Evolutionary conservation across 2,329 filamentous ascomycete species (phyloP), one percentile per base, ranked within the genome.

Genomic region (Colletotrichum spinosum): DNA sequence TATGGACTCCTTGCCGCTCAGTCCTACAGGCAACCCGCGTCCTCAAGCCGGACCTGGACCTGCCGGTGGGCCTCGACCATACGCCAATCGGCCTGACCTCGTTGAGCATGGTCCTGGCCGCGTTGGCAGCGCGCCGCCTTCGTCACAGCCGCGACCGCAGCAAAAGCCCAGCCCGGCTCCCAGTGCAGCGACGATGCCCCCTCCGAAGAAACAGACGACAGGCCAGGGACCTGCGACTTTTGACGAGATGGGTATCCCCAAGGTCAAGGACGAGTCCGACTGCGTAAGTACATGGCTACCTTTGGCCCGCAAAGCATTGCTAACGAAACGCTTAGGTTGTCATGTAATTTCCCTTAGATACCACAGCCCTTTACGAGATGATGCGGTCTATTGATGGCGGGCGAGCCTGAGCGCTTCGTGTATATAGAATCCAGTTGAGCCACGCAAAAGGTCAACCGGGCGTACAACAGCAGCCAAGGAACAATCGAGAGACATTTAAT

Each of bases 171-270:
- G 72, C 66, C 55, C 74, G 66, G 68, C 76, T 66, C 78, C 71
- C 45, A 75, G 68, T 60, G 71, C 71, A 65, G 71, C 74, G 46
- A 70, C 77, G 17, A 25, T 70, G 60, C 78, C 80, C 7, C 73
- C 79, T 17, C 69, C 81, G 3, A 79, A 81, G 13, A 75, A 80
- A 17, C 79, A 78, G 68, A 76, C 80, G 50, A 82, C 86, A 38
- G 86, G 85, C 54, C 92, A 94, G 74, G 96, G 95, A 10, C 95
- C 96, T 1, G 93, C 96, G 72, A 98, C 96, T 0, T 99, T 99
- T 77, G 95, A 97, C 75, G 94, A 97, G 75, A 99, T 99, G 96
- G 96, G 96, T 44, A 95, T 99, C 71, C 93, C 94, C 7, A 86
- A 90, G 72, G 89, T 85, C 52, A 94, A 96, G 78, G 86, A 90